Percentiles rank a stretch among this genome's conserved stretches.
Evolutionary conservation across 495 filamentous ascomycete genomes (phyloP).

Genomic region (Aspergillus sclerotiicarbonarius): DNA sequence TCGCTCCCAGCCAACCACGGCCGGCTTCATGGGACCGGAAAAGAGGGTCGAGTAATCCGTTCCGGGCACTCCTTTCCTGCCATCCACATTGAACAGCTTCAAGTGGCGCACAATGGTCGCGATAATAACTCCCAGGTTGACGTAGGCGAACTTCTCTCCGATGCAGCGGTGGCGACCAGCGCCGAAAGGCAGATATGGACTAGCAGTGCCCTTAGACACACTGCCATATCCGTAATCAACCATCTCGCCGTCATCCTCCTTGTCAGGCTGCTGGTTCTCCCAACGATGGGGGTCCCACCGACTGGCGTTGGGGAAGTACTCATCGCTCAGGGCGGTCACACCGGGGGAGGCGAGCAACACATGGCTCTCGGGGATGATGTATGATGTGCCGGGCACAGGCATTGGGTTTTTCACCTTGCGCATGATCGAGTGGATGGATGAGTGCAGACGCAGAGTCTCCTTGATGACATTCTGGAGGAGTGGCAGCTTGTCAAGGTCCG

Average conservation of each 20-base stretch:
- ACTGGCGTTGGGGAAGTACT: constrained; percentile 78
- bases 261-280: constrained; percentile 53
- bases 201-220: constrained; percentile 79
- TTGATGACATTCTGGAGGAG: constrained; percentile 70
- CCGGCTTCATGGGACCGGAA: constrained; percentile 60
- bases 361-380: constrained; percentile 72
- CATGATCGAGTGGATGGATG: constrained; percentile 82
- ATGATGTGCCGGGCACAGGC: constrained; percentile 73
- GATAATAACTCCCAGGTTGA: constrained; percentile 83
- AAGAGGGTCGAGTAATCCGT: constrained; percentile 75
- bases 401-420: constrained; percentile 80
- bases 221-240: constrained; percentile 94
- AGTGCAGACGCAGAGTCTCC: constrained; percentile 77
- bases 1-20: constrained; percentile 64
- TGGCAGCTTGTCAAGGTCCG: constrained; percentile 66
- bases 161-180: constrained; percentile 94
- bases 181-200: constrained; percentile 92
- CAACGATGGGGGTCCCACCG: constrained; percentile 88
- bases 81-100: constrained; percentile 69
- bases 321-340: constrained; percentile 63
- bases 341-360: constrained; percentile 79
- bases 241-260: constrained; percentile 58
- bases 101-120: constrained; percentile 76
- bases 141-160: constrained; percentile 94
- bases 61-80: constrained; percentile 63